Conservation (phyloP, 225 moss, liverwort and hornwort species). For the Asterella californica region DNA sequence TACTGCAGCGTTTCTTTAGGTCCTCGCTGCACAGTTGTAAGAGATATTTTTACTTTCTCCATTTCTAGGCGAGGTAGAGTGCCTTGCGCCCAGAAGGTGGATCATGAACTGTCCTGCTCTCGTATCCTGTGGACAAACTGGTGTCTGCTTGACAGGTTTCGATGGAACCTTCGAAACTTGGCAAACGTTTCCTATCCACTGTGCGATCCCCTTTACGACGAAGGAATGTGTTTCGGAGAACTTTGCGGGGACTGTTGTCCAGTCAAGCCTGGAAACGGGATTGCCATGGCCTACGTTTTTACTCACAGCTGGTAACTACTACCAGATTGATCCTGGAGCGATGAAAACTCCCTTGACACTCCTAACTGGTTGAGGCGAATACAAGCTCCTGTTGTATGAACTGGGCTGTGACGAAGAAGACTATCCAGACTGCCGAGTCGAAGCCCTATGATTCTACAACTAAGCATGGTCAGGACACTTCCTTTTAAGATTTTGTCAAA, state of each 20-base stretch:
- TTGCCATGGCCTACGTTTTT: neutral
- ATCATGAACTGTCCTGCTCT: neutral
- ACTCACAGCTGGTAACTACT: neutral
- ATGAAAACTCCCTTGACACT: constrained; percentile 1
- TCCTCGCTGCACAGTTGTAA: neutral
- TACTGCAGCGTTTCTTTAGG: constrained; percentile 8
- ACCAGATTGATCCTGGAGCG: neutral
- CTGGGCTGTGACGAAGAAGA: neutral
- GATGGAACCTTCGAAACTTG: neutral
- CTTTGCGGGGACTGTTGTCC: neutral
- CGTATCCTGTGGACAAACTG: neutral
- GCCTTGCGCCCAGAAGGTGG: neutral
- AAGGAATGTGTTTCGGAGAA: neutral
- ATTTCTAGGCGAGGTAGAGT: neutral
- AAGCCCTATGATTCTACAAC: neutral
- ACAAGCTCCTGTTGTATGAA: neutral
- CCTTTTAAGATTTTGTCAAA: neutral
- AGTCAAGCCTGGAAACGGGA: neutral
- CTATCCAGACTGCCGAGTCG: neutral
- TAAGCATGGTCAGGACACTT: neutral
- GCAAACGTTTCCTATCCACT: neutral
- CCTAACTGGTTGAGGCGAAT: neutral
- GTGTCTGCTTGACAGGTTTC: neutral
- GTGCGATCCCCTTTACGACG: neutral
- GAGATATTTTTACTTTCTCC: neutral